Evolutionary conservation across 768 basidiomycete genomes (phyloP).

Genomic region (Phylloporus sp.): DNA sequence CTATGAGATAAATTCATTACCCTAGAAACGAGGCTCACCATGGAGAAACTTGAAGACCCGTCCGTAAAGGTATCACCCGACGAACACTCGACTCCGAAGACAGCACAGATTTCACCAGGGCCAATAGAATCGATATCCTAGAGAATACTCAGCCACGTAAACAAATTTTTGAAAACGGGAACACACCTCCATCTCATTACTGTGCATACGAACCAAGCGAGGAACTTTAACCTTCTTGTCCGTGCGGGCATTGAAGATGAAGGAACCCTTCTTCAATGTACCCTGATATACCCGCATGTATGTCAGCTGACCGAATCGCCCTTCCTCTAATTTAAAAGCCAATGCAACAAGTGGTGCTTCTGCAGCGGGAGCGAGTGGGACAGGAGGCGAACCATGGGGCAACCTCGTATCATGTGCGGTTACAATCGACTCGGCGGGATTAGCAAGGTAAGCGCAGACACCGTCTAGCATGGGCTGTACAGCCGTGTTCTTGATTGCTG

Average conservation of each 20-base stretch:
- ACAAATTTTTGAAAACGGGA: not conserved
- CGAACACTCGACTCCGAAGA: slow-evolving; percentile 98
- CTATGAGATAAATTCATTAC: not conserved
- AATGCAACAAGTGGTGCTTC: slow-evolving; percentile 87
- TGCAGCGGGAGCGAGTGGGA: slow-evolving; percentile 78
- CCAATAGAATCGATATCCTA: slow-evolving; percentile 92
- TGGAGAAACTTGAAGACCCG: slow-evolving; percentile 83
- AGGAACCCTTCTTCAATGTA: slow-evolving; percentile 76
- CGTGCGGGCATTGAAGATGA: slow-evolving; percentile 88
- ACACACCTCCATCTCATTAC: slow-evolving; percentile 95
- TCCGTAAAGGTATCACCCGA: slow-evolving; percentile 98
- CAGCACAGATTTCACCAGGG: slow-evolving; percentile 98
- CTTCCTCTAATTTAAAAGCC: slow-evolving; percentile 98
- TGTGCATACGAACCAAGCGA: slow-evolving; percentile 94
- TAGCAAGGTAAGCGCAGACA: slow-evolving; percentile 92
- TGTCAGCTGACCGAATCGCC: slow-evolving; percentile 93
- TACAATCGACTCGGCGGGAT: slow-evolving; percentile 73
- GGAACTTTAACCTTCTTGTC: slow-evolving; percentile 98
- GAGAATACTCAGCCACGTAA: not conserved
- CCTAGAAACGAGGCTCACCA: slow-evolving; percentile 52
- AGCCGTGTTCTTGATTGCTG: slow-evolving; percentile 95
- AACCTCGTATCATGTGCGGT: slow-evolving; percentile 81
- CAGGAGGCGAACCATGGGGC: slow-evolving; percentile 59
- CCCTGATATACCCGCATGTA: slow-evolving; percentile 99
- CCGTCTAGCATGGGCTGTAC: slow-evolving; percentile 94